Evolutionary conservation across 805 yeast species (phyloP), one percentile per base, ranked within the genome.

Genomic region (Candida krabiensis): DNA sequence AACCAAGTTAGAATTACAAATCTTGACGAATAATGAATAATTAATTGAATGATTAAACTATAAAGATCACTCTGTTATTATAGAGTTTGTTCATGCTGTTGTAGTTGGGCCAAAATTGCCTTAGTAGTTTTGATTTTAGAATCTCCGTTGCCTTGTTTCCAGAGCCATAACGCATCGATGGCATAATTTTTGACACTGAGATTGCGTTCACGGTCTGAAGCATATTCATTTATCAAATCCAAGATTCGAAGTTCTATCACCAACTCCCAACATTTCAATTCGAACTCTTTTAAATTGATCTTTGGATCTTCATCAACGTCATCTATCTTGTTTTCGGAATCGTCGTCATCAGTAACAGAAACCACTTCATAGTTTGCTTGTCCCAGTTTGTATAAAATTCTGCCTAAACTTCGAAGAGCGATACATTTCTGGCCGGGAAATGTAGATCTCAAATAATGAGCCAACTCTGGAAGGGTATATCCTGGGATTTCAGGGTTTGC

Each of bases 401-500:
- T 71, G 3, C 99, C 99, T 29, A 89, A 51, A 7, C 93, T 86
- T 56, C 86, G 86, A 23, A 90, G 80, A 6, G 96, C 88, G 9
- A 93, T 73, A 44, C 93, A 79, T 32, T 97, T 69, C 63, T 93
- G 99, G 0, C 95, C 80, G 1, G 95, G 79, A 38, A 83, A 77
- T 2, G 83, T 77, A 2, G 96, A 86, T 46, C 96, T 70, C 4
- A 89, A 66, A 33, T 87, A 71, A 49, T 84, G 93, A 1, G 84
- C 83, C 35, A 93, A 69, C 57, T 93, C 99, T 0, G 77, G 69
- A 17, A 93, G 58, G 0, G 97, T 90, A 60, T 93, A 93, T 0
- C 99, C 99, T 0, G 98, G 96, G 36, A 90, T 69, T 30, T 81
- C 80, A 0, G 98, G 96, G 33, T 83, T 80, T 9, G 83, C 87